Base-by-base conservation (phyloP, 306 rosid species). In the Castanopsis chinensis region DNA sequence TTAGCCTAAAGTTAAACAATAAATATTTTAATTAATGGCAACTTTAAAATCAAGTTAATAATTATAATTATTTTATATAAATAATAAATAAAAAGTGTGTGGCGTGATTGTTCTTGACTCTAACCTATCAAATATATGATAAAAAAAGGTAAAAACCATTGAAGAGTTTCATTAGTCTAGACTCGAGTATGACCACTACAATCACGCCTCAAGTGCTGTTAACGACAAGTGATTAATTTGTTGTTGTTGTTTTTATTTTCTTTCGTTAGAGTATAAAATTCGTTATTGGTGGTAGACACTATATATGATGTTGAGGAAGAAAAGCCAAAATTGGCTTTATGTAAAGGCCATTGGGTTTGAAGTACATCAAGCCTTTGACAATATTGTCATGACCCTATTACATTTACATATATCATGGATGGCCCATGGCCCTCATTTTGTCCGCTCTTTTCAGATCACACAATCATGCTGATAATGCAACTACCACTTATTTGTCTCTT, bases 381-480 rank as follows among this genome's bases (percentile, higher is more conserved):
- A 11, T 4, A 41, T 41, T 41, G 45, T 59, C 65, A 4, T 23
- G 30, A 59, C 30, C 14, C 11, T 25, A 23, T 23, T 21, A 11
- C 65, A 59, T 41, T 41, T 41, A 41, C 45, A 41, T 41, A 41
- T 1, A 3, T 13, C 30, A 21, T 21, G 6, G 6, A 59, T 59
- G 32, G 25, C 15, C 69, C 35, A 13, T 27, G 25, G 30, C 69
- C 35, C 28, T 61, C 19, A 28, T 61, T 21, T 25, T 78, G 82
- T 71, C 76, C 49, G 59, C 57, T 69, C 25, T 57, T 71, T 1
- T 28, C 21, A 12, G 21, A 58, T 78, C 71, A 70, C 45, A 71
- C 60, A 78, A 78, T 61, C 76, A 58, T 78, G 76, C 82, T 18
- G 57, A 78, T 78, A 57, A 41, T 69, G 65, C 57, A 69, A 32